Percentiles rank a stretch among this genome's conserved stretches.
Evolutionary conservation across 805 yeast species (phyloP).

Genomic region (Candida piceae): DNA sequence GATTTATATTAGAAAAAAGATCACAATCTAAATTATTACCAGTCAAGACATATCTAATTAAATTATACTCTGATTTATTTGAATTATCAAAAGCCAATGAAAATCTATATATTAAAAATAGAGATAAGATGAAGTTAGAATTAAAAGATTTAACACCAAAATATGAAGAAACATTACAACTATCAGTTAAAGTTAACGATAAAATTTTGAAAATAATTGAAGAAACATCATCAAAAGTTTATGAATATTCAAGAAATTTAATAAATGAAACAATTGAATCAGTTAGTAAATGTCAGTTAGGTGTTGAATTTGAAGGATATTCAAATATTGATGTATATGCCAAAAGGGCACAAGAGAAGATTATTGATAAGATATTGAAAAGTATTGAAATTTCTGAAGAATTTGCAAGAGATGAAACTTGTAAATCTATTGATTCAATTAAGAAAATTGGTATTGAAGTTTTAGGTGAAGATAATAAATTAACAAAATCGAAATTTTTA

Average conservation of each 20-base stretch:
- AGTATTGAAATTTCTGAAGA: conserved; percentile 64
- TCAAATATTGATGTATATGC: conserved; percentile 68
- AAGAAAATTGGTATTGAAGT: conserved; percentile 55
- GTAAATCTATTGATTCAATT: conserved; percentile 55
- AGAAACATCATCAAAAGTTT: conserved; percentile 48
- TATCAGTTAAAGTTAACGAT: conserved; percentile 52
- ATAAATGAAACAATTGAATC: conserved; percentile 48
- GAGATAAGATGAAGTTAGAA: conserved; percentile 40
- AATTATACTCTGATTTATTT: conserved; percentile 61
- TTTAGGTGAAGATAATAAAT: conserved; percentile 58
- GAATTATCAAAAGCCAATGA: conserved; percentile 60
- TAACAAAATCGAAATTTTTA: conserved; percentile 58
- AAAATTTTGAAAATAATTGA: conserved; percentile 63
- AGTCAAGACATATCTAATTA: conserved; percentile 79
- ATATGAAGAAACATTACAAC: conserved; percentile 47
- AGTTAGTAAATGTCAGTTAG: conserved; percentile 26
- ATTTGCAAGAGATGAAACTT: conserved; percentile 59
- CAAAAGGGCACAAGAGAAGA: conserved; percentile 56
- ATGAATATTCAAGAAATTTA: conserved; percentile 51
- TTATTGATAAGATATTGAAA: conserved; percentile 60
- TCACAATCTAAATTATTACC: conserved; percentile 86
- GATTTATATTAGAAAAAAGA: conserved; percentile 84
- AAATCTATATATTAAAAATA: conserved; percentile 45
- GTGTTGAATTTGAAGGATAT: conserved; percentile 55
- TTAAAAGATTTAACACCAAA: conserved; percentile 59